A percentile compares a stretch with the other conserved stretches of the same genome.
These are phyloP conservation scores for Naganishia kalamii DNA, from an alignment of 768 basidiomycete species.

Conservation along the genomic window DNA sequence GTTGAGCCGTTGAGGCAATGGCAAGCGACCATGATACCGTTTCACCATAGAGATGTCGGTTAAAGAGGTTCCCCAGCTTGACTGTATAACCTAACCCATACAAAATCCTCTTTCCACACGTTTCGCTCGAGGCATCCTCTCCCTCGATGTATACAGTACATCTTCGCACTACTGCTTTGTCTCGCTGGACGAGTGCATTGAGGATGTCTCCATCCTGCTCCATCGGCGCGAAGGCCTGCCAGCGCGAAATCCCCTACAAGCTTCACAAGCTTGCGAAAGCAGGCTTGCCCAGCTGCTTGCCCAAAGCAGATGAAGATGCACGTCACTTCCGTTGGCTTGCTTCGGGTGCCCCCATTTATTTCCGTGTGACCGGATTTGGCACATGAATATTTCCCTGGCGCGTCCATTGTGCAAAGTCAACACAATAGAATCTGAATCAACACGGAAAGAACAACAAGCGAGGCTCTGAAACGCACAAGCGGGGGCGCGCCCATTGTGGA, in stretches of 20 bases:
- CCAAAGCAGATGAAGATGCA: not conserved
- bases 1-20: slow-evolving; percentile 14
- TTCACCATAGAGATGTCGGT: not conserved
- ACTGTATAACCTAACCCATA: not conserved
- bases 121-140: not conserved
- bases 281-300: not conserved
- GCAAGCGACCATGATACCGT: not conserved
- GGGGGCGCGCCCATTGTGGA: not conserved
- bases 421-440: slow-evolving; percentile 14
- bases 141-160: too few relatives aligned
- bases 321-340: not conserved
- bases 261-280: too few relatives aligned
- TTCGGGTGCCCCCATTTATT: not conserved
- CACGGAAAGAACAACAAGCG: slow-evolving; percentile 9
- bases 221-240: too few relatives aligned
- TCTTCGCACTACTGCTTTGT: too few relatives aligned
- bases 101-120: not conserved
- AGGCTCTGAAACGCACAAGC: not conserved
- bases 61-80: not conserved
- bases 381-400: not conserved
- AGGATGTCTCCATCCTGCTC: too few relatives aligned
- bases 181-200: too few relatives aligned
- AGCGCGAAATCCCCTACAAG: too few relatives aligned
- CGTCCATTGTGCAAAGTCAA: slow-evolving; percentile 5
- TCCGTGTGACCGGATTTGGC: too few relatives aligned